Percentiles rank a stretch among this genome's conserved stretches.
phyloP scores from a whole-genome alignment of 2,329 filamentous ascomycete genomes.

The Dactylellina drechsleri region DNA sequence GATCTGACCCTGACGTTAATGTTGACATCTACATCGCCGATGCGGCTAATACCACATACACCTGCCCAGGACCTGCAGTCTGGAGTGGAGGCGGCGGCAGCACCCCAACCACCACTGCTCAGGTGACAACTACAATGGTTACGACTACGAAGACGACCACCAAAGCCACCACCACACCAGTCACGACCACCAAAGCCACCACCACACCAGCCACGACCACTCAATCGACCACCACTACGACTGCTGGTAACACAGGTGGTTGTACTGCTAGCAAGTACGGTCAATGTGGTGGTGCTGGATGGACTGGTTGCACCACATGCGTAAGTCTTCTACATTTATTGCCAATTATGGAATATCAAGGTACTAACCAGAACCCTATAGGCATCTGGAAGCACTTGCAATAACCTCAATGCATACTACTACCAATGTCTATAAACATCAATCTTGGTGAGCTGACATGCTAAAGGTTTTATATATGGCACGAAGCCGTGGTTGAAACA shows the following conservation, averaged over 20 bases:
- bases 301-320: conserved; percentile 43
- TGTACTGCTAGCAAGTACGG: conserved; percentile 37
- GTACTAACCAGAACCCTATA: conserved; percentile 1
- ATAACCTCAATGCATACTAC: conserved; percentile 43
- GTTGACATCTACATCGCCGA: conserved; percentile 65
- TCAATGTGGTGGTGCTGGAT: conserved; percentile 43
- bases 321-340: conserved; percentile 30
- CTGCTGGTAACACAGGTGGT: background rate
- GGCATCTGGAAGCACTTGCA: conserved; percentile 35
- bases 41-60: conserved; percentile 63
- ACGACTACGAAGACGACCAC: background rate
- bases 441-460: background rate
- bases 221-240: conserved; percentile 12
- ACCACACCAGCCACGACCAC: conserved; percentile 22
- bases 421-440: conserved; percentile 33
- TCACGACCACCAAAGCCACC: conserved; percentile 7
- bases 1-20: conserved; percentile 56
- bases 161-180: background rate
- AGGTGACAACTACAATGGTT: background rate
- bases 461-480: background rate
- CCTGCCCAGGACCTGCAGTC: conserved; percentile 65
- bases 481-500: background rate
- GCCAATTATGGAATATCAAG: background rate
- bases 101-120: conserved; percentile 9
- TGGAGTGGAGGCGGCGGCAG: conserved; percentile 60